A percentile compares a stretch with the other conserved stretches of the same genome.
These are phyloP conservation scores for Bipolaris cookei DNA, from an alignment of 2,329 filamentous ascomycete species.

Conservation along the genomic window DNA sequence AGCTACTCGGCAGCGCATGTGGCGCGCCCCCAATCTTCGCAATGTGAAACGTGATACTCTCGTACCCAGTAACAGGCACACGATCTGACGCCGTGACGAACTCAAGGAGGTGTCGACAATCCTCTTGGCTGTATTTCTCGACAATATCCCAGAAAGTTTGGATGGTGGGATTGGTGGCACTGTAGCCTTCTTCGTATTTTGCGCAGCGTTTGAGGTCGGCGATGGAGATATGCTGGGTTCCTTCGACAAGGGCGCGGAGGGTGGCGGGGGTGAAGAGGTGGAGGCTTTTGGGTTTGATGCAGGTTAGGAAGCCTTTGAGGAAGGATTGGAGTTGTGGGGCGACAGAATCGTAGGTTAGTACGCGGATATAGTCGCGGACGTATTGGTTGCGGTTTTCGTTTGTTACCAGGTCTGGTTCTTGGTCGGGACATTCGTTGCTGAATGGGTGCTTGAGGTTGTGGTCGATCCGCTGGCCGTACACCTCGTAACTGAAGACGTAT, in stretches of 20 bases:
- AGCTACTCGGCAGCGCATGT: conserved; percentile 75
- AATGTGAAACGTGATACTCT: conserved; percentile 81
- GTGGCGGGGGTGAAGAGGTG: conserved; percentile 53
- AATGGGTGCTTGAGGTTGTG: conserved; percentile 58
- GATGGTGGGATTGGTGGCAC: conserved; percentile 71
- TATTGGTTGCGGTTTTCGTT: conserved; percentile 78
- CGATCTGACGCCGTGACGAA: conserved; percentile 95
- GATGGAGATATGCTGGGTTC: conserved; percentile 80
- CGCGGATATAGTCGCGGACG: conserved; percentile 76
- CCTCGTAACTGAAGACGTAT: conserved; percentile 80
- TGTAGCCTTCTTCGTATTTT: conserved; percentile 81
- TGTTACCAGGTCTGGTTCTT: conserved; percentile 75
- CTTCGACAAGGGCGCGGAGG: conserved; percentile 79
- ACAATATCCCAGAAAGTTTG: conserved; percentile 86
- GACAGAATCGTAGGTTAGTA: conserved; percentile 28
- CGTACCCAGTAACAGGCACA: conserved; percentile 84
- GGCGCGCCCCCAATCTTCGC: conserved; percentile 73
- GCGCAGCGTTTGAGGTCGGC: conserved; percentile 71
- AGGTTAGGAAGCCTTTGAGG: conserved; percentile 76
- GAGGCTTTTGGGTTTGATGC: conserved; percentile 73
- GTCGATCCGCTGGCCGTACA: conserved; percentile 60
- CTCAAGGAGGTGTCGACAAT: conserved; percentile 80
- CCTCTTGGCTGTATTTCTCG: conserved; percentile 67
- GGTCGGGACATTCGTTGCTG: background rate
- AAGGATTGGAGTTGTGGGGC: conserved; percentile 85